A percentile compares a stretch with the other conserved stretches of the same genome.
These are phyloP conservation scores for Dissophora ornata DNA, from an alignment of 192 early-diverging fungal genomes.

Conservation along the genomic window DNA sequence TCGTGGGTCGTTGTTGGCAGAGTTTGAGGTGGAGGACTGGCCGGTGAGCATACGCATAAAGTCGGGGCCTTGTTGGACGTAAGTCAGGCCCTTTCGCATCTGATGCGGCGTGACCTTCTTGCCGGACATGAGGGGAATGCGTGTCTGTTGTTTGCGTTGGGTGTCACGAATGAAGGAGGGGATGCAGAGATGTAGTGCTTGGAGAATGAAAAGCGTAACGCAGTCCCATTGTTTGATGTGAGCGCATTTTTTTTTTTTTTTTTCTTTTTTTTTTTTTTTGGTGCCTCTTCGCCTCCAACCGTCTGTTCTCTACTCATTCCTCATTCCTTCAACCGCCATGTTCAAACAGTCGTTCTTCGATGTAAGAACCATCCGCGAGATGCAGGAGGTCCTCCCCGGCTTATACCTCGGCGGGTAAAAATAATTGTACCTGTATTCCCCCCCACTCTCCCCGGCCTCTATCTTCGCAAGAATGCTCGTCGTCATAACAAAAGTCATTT, in stretches of 20 bases:
- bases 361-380: slow-evolving; percentile 19
- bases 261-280: neutral
- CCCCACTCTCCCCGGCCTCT: no score
- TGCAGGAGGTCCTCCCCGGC: slow-evolving; percentile 42
- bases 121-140: slow-evolving; percentile 16
- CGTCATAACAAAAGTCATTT: no score
- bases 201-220: no score
- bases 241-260: neutral
- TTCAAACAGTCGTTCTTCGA: slow-evolving; percentile 10
- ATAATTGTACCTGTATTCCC: no score
- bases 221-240: no score
- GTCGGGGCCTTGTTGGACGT: slow-evolving; percentile 47
- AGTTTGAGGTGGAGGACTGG: slow-evolving; percentile 19
- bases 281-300: neutral
- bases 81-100: slow-evolving; percentile 43
- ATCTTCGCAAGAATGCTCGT: no score
- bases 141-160: neutral
- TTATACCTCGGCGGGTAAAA: slow-evolving; percentile 47
- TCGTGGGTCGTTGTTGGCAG: slow-evolving; percentile 37
- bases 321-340: neutral
- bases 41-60: slow-evolving; percentile 55
- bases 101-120: slow-evolving; percentile 52
- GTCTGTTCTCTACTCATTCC: no score
- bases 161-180: no score
- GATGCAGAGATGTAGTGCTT: no score